Evolutionary conservation across 2,329 filamentous ascomycete species (phyloP).

Genomic region (Periglandula ipomoeae): DNA sequence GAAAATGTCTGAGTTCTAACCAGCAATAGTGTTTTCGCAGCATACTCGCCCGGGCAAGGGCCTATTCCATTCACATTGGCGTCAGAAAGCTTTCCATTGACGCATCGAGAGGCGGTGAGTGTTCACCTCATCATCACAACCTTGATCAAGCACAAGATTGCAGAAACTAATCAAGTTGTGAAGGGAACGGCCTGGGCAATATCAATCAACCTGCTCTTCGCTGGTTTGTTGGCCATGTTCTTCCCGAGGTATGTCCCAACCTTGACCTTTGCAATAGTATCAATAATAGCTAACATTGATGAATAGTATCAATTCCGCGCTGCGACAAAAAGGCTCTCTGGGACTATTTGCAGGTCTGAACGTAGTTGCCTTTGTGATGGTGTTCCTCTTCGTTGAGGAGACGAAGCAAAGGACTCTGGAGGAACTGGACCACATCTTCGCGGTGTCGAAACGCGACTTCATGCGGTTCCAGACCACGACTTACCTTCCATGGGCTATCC

Average conservation of each 20-base stretch:
- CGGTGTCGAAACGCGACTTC: conserved; percentile 27
- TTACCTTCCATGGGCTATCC: conserved; percentile 28
- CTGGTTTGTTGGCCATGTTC: conserved; percentile 34
- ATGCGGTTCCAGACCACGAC: conserved; percentile 24
- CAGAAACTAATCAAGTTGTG: background rate
- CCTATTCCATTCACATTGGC: conserved; percentile 42
- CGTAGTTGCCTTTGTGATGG: conserved; percentile 33
- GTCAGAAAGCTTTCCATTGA: conserved; percentile 40
- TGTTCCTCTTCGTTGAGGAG: conserved; percentile 35
- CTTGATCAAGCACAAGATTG: background rate
- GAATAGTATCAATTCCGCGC: conserved; percentile 13
- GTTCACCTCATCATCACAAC: background rate
- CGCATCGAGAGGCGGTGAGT: conserved; percentile 35
- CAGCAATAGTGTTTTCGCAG: conserved; percentile 27
- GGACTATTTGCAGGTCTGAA: conserved; percentile 39
- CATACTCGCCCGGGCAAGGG: conserved; percentile 32
- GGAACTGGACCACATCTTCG: conserved; percentile 31
- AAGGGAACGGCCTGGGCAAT: conserved; percentile 38
- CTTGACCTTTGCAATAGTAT: background rate
- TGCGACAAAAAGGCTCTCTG: conserved; percentile 26
- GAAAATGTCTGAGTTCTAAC: background rate
- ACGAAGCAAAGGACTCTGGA: conserved; percentile 31
- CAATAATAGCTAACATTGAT: background rate
- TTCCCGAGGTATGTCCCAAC: conserved; percentile 21
- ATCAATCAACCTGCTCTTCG: conserved; percentile 37